Percentiles rank a stretch among this genome's conserved stretches.
phyloP scores from a whole-genome alignment of 208 protist species.

The Trypanosoma lewisi region DNA sequence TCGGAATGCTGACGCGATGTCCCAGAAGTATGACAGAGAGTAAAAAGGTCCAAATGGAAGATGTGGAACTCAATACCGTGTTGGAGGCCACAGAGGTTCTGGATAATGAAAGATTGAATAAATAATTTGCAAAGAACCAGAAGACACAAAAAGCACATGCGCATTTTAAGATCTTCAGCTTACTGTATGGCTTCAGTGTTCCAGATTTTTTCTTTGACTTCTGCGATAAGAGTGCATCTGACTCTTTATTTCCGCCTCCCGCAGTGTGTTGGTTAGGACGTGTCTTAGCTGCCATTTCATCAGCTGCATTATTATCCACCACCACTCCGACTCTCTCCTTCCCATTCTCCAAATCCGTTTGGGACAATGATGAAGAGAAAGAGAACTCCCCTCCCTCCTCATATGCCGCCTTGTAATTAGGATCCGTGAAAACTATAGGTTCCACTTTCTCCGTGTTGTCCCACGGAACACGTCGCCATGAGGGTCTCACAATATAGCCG shows the following conservation, averaged over 20 bases:
- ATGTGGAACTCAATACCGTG: slow-evolving; percentile 86
- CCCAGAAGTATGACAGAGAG: slow-evolving; percentile 73
- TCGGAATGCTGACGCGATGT: slow-evolving; percentile 44
- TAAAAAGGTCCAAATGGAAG: slow-evolving; percentile 82
- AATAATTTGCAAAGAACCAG: slow-evolving; percentile 90
- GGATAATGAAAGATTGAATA: slow-evolving; percentile 90
- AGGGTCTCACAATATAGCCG: slow-evolving; percentile 56
- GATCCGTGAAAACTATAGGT: slow-evolving; percentile 60
- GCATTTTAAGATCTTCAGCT: slow-evolving; percentile 62
- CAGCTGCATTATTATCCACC: not conserved
- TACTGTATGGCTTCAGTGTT: slow-evolving; percentile 58
- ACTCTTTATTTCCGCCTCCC: too few species aligned
- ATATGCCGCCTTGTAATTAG: slow-evolving; percentile 14
- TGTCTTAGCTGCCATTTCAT: not conserved
- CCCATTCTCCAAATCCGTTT: too few species aligned
- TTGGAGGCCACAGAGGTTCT: slow-evolving; percentile 86
- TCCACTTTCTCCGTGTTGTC: slow-evolving; percentile 33
- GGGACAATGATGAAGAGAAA: too few species aligned
- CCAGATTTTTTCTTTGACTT: slow-evolving; percentile 35
- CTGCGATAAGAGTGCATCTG: too few species aligned
- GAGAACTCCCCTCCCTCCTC: not conserved
- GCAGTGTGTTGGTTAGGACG: too few species aligned
- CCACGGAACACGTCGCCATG: slow-evolving; percentile 60
- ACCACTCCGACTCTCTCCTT: not conserved
- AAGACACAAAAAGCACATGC: slow-evolving; percentile 82